Base-by-base conservation (phyloP, 176 grass and related monocot species). In the Alopecurus myosuroides region DNA sequence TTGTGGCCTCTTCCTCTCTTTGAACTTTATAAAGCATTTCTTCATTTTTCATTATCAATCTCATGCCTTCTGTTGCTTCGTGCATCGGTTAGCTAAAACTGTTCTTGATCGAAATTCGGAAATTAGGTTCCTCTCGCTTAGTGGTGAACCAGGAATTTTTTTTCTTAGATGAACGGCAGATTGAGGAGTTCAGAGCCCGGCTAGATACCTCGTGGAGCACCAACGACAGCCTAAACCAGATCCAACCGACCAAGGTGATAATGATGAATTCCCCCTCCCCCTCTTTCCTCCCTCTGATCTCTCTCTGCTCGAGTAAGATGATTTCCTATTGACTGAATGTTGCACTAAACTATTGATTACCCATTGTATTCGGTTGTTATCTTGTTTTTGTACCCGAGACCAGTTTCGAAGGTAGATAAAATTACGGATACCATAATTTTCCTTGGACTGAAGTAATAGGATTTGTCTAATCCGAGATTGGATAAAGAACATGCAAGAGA, bases 121-220 rank as follows among this genome's bases (percentile, higher is more conserved):
- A 44, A 74, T 74, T 5, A 9, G 7, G 50, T 7, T 55, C 33
- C 11, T 18, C 28, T 55, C 33, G 33, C 28, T 81, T 14, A 17
- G 44, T 22, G 78, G 17, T 35, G 44, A 42, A 39, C 55, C 30
- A 17, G 22, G 55, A 9, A 48, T n/a, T 49, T 30, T 60, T n/a
- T n/a, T n/a, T 23, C 13, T 60, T 20, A 6, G 12, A 20, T 15
- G 36, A 48, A n/a, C 84, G 86, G 84, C 79, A 86, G 55, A 86
- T 90, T 30, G 74, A 86, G 73, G 74, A 87, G 56, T 79, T 49
- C 67, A 79, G 80, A 86, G 56, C 36, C 50, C 52, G 84, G 88
- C 67, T 90, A 66, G 42, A 74, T 79, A 85, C 46, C 68, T 76
- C 57, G 76, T 63, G 44, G 41, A 74, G 25, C 56, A 65, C 76